Percentiles rank a stretch among this genome's conserved stretches.
These are phyloP conservation scores for Diplotaxis tenuifolia DNA, from an alignment of 345 rosid genomes.

Conservation along the genomic window DNA sequence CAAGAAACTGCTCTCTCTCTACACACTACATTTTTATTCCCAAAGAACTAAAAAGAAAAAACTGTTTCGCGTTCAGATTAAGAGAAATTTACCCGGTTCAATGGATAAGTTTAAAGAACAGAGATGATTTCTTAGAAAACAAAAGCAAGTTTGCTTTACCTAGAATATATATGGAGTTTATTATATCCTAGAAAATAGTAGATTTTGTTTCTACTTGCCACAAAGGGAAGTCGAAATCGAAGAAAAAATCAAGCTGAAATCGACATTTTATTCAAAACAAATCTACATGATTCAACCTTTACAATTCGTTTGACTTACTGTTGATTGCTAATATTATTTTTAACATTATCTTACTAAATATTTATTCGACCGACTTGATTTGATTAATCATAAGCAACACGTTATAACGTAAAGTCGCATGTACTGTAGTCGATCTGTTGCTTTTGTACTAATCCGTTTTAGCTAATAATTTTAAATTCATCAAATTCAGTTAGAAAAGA, in stretches of 20 bases:
- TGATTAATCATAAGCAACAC: conserved; percentile 37
- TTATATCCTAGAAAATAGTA: background rate
- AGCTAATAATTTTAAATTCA: background rate
- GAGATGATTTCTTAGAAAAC: background rate
- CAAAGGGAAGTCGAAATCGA: conserved; percentile 7
- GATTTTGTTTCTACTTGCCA: conserved; percentile 19
- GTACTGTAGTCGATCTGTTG: too few species aligned
- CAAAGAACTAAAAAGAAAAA: conserved; percentile 12
- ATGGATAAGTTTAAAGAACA: conserved; percentile 1
- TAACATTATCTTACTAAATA: conserved; percentile 22
- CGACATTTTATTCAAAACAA: conserved; percentile 10
- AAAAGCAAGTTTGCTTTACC: conserved; percentile 1
- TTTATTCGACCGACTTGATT: conserved; percentile 41
- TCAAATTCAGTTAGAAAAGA: conserved; percentile 14
- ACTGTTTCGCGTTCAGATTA: conserved; percentile 15
- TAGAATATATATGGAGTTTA: background rate
- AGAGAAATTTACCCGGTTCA: background rate
- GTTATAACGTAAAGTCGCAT: conserved; percentile 38
- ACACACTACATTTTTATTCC: background rate
- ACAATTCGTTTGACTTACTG: conserved; percentile 34
- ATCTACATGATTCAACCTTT: conserved; percentile 42
- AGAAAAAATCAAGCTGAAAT: conserved; percentile 16
- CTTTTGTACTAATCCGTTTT: conserved; percentile 18
- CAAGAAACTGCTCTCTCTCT: conserved; percentile 6
- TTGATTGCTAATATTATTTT: background rate